Conservation (phyloP, 1,284 basidiomycete genomes). For the Cystobasidium slooffiae region DNA sequence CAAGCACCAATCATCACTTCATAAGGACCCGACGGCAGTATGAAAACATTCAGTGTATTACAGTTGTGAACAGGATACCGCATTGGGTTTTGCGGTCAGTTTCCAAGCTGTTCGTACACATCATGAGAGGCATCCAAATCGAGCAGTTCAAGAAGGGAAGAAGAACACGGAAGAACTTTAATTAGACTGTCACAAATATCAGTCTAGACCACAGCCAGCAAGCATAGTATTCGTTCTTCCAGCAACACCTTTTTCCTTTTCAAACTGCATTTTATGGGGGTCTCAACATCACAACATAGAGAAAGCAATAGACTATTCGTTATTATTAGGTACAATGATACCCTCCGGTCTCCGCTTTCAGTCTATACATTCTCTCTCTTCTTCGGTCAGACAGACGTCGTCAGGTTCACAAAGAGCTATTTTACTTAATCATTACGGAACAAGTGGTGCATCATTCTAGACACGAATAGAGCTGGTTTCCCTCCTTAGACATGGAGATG, state of each 20-base stretch:
- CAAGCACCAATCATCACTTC: slow-evolving; percentile 11
- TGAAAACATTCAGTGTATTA: not conserved
- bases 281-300: not conserved
- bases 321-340: slow-evolving; percentile 2
- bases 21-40: slow-evolving; percentile 1
- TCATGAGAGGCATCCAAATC: not conserved
- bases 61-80: not conserved
- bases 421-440: not conserved
- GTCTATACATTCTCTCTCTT: slow-evolving; percentile 1
- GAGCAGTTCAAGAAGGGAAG: not conserved
- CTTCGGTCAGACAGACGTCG: slow-evolving; percentile 21
- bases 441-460: slow-evolving; percentile 29
- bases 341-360: not conserved
- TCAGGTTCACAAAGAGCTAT: not conserved
- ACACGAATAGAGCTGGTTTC: slow-evolving; percentile 26
- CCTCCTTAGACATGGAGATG: not conserved
- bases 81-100: not conserved
- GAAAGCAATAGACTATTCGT: not conserved
- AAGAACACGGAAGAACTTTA: slow-evolving; percentile 6
- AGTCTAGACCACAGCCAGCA: not conserved
- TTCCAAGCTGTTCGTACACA: not conserved
- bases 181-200: not conserved
- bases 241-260: not conserved
- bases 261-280: not conserved
- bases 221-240: slow-evolving; percentile 6